phyloP scores from a whole-genome alignment of 1,139 yeast species.

The Meyerozyma sp. region DNA sequence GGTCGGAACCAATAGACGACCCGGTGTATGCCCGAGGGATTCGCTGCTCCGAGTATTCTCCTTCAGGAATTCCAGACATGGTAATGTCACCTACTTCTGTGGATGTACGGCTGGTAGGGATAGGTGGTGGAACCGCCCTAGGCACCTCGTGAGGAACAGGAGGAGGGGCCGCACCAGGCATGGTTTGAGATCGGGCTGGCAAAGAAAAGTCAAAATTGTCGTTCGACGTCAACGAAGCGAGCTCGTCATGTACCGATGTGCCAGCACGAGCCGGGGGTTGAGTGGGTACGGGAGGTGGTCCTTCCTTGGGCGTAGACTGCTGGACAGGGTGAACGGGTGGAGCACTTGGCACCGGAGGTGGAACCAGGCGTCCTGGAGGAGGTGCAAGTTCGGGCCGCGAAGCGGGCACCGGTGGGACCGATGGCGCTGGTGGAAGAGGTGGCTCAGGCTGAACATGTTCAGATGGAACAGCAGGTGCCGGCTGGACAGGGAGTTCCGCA shows the following conservation, averaged over 20 bases:
- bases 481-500: conserved; percentile 9
- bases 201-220: conserved; percentile 4
- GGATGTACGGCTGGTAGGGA: conserved; percentile 6
- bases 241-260: not conserved
- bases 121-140: conserved; percentile 6
- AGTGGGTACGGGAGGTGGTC: not conserved
- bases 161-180: conserved; percentile 3
- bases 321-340: not conserved
- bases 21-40: conserved; percentile 19
- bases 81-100: not conserved
- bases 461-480: too few species aligned
- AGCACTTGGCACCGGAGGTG: conserved; percentile 7
- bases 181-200: conserved; percentile 8
- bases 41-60: conserved; percentile 6
- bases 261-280: not conserved
- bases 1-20: conserved; percentile 17
- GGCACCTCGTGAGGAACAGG: conserved; percentile 12
- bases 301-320: conserved; percentile 1
- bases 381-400: too few species aligned
- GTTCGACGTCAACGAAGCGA: not conserved
- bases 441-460: too few species aligned
- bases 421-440: conserved; percentile 1
- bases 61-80: not conserved
- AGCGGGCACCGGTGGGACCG: conserved; percentile 1
- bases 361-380: not conserved